Percentiles rank a stretch among this genome's conserved stretches.
Conservation (phyloP, 371 early-diverging fungal species). For the Actinomucor elegans region DNA sequence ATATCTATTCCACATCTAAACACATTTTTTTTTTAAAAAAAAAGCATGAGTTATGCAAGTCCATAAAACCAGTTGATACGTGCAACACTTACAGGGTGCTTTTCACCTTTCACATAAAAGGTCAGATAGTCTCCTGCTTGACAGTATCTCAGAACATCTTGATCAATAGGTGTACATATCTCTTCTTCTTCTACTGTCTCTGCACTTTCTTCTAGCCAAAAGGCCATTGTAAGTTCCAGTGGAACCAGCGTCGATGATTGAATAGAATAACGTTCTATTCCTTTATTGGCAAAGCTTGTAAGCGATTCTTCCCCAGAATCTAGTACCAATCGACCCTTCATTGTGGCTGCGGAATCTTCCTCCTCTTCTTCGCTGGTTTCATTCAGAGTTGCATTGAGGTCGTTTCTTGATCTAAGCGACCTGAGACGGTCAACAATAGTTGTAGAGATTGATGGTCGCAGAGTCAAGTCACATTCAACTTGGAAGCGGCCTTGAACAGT, state of each 20-base stretch:
- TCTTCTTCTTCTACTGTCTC: neutral
- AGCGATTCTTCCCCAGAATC: constrained; percentile 16
- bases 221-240: constrained; percentile 16
- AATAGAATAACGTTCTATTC: constrained; percentile 14
- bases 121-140: constrained; percentile 32
- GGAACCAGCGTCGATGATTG: constrained; percentile 6
- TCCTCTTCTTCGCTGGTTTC: neutral
- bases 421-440: constrained; percentile 2
- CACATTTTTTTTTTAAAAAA: neutral
- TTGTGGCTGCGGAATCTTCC: neutral
- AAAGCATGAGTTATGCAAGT: too few species aligned
- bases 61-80: too few species aligned
- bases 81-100: constrained; percentile 33
- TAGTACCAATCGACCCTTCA: constrained; percentile 4
- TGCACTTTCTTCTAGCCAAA: constrained; percentile 11
- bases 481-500: constrained; percentile 15
- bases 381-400: neutral
- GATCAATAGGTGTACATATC: constrained; percentile 7
- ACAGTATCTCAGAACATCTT: constrained; percentile 16
- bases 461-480: constrained; percentile 11
- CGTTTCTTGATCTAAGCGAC: neutral
- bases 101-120: constrained; percentile 29
- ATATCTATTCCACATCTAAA: constrained; percentile 17
- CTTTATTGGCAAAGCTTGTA: constrained; percentile 20
- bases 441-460: neutral